A percentile compares a stretch with the other conserved stretches of the same genome.
phyloP scores from a whole-genome alignment of 768 basidiomycete species.

The Jaapia argillacea region DNA sequence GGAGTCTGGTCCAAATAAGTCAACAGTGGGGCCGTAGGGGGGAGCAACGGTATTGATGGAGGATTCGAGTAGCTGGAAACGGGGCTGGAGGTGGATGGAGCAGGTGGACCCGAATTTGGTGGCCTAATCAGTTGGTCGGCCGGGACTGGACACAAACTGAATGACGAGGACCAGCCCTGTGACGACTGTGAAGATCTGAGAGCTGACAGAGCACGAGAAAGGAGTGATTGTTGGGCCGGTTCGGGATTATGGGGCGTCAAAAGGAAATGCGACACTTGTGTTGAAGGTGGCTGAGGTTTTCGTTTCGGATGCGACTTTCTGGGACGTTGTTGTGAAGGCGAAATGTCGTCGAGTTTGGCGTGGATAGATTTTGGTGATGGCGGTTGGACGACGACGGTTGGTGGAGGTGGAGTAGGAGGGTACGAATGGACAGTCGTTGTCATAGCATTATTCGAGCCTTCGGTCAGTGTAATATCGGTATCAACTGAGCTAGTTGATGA shows the following conservation, averaged over 20 bases:
- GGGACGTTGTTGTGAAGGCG: slow-evolving; percentile 7
- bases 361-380: slow-evolving; percentile 20
- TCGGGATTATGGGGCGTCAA: slow-evolving; percentile 19
- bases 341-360: slow-evolving; percentile 17
- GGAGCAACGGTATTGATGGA: slow-evolving; percentile 11
- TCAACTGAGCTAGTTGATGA: slow-evolving; percentile 4
- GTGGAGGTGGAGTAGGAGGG: slow-evolving; percentile 22
- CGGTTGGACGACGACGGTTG: slow-evolving; percentile 14
- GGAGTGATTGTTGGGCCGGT: slow-evolving; percentile 14
- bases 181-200: slow-evolving; percentile 29
- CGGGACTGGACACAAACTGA: slow-evolving; percentile 35
- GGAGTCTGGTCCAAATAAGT: slow-evolving; percentile 69
- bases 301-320: neutral
- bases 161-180: slow-evolving; percentile 54
- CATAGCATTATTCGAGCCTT: slow-evolving; percentile 17
- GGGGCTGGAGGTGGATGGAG: slow-evolving; percentile 3
- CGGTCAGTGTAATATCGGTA: slow-evolving; percentile 5
- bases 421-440: slow-evolving; percentile 24
- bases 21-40: slow-evolving; percentile 44
- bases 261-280: slow-evolving; percentile 18
- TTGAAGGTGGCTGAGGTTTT: slow-evolving; percentile 1
- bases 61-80: neutral
- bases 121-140: neutral
- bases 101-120: too few species aligned
- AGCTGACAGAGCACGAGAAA: slow-evolving; percentile 18